Evolutionary conservation across 306 rosid genomes (phyloP), one percentile per base, ranked within the genome.

Genomic region (Notholithocarpus densiflorus): DNA sequence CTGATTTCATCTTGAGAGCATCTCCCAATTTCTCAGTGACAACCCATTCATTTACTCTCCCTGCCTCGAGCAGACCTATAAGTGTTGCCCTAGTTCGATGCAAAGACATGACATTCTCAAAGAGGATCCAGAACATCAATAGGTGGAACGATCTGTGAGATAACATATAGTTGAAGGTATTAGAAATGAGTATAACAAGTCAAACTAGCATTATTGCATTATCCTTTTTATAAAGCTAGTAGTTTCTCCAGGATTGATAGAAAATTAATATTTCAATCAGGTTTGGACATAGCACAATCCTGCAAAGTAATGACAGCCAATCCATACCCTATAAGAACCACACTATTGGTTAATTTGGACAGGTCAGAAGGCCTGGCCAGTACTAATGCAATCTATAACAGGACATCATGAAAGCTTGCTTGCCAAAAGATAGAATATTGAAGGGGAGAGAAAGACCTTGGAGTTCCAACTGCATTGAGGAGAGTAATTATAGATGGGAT

Each of bases 1-100:
- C 86, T 29, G 78, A 72, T 85, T 87, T 91, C 79, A 84, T 82
- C 86, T 92, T 91, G 54, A 92, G 93, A 45, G 94, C 92, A 81
- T 92, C 97, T 59, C 98, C 98, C 69, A 92, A 75, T 92, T 94
- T 94, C 89, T 91, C 97, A 2, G 97, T 94, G 79, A 94, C 97
- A 12, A 94, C 93, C 97, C 97, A 94, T 82, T 94, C 97, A 79
- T 92, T 92, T 37, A 87, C 97, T 75, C 92, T 87, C 72, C 97
- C 95, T 40, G 89, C 87, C 82, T 94, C 98, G 21, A 94, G 65
- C 86, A 92, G 83, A 74, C 98, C 98, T 64, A 89, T 91, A 59
- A 94, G 15, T 56, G 98, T 91, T 40, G 98, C 98, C 85, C 85
- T 94, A 1, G 97, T 92, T 68, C 97, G 93, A 83, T 92, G 98